Base-by-base conservation (phyloP, 1,139 yeast species). In the Meyerozyma carpophila region DNA sequence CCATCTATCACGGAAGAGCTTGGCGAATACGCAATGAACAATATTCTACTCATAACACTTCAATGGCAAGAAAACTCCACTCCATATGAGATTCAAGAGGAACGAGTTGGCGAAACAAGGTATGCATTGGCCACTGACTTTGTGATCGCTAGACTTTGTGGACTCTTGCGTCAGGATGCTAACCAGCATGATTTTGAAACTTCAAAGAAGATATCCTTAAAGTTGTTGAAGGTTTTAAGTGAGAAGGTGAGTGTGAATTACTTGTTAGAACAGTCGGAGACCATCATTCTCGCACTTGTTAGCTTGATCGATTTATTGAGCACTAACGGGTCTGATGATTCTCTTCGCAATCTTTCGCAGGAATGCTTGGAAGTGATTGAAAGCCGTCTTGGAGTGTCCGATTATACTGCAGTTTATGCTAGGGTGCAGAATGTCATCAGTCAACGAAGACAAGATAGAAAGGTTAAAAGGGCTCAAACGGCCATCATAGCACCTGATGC, bases 401-500 rank as follows among this genome's bases (percentile, higher is more conserved):
- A 73, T 20, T 93, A 84, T 57, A 76, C 89, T n/a, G 64, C 69
- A 27, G 66, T 79, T 3, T 86, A 83, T 56, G 67, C 88, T 2
- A 68, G 69, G 43, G 95, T 89, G 13, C 80, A 81, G 56, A 81
- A 74, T 50, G 58, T 59, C 13, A 83, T 91, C 18, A 66, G 66
- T 37, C 70, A 70, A 27, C 76, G 89, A 61, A 79, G 98, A 56
- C 75, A 76, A 48, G 94, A 88, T 42, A 80, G 98, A 63, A 82
- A 73, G 57, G 77, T 86, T 1, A 84, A 82, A 58, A 75, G 91
- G 46, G 85, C 96, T 0, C 83, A 86, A 50, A 67, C 88, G 61
- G 88, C 91, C 1, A 74, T 91, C 4, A 75, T 76, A 11, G 86
- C 87, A 5, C 98, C 98, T 0, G 96, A 85, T 18, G 65, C 78